phyloP scores from a whole-genome alignment of 257 asterid species.

The Solanum verrucosum region DNA sequence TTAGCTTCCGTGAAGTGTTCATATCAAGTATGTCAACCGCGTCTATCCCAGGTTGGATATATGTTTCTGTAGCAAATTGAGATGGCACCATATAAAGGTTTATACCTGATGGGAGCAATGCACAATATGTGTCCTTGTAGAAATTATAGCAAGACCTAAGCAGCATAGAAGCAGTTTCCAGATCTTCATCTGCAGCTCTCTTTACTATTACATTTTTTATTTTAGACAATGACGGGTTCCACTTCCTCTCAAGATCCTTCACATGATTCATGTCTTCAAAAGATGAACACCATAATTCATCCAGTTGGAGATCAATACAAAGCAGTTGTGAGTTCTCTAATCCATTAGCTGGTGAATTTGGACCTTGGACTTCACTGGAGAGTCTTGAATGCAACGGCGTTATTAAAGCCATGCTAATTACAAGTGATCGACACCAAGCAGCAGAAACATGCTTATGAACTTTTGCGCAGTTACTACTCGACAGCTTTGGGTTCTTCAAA shows the following conservation, averaged over 20 bases:
- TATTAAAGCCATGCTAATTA: slow-evolving; percentile 80
- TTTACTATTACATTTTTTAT: slow-evolving; percentile 82
- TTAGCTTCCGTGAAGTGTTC: slow-evolving; percentile 92
- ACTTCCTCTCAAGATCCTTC: slow-evolving; percentile 63
- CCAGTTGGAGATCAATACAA: slow-evolving; percentile 81
- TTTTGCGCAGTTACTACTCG: slow-evolving; percentile 64
- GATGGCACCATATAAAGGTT: slow-evolving; percentile 86
- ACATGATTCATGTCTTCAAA: slow-evolving; percentile 74
- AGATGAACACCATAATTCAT: slow-evolving; percentile 81
- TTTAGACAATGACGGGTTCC: slow-evolving; percentile 71
- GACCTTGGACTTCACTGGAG: slow-evolving; percentile 47
- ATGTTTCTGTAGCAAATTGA: slow-evolving; percentile 86
- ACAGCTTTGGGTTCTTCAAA: slow-evolving; percentile 88
- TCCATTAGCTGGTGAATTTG: slow-evolving; percentile 39
- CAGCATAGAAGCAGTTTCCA: slow-evolving; percentile 74
- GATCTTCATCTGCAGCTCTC: slow-evolving; percentile 80
- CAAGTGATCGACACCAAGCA: slow-evolving; percentile 98
- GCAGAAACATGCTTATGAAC: slow-evolving; percentile 79
- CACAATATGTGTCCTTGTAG: slow-evolving; percentile 92
- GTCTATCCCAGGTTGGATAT: slow-evolving; percentile 88
- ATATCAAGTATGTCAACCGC: slow-evolving; percentile 85
- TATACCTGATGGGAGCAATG: slow-evolving; percentile 90
- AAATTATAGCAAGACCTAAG: slow-evolving; percentile 83
- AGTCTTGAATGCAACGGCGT: slow-evolving; percentile 81
- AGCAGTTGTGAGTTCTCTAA: slow-evolving; percentile 56